These are phyloP conservation scores for Sphagnum magellanicum DNA, from an alignment of 228 moss, liverwort and hornwort genomes.

Conservation along the genomic window DNA sequence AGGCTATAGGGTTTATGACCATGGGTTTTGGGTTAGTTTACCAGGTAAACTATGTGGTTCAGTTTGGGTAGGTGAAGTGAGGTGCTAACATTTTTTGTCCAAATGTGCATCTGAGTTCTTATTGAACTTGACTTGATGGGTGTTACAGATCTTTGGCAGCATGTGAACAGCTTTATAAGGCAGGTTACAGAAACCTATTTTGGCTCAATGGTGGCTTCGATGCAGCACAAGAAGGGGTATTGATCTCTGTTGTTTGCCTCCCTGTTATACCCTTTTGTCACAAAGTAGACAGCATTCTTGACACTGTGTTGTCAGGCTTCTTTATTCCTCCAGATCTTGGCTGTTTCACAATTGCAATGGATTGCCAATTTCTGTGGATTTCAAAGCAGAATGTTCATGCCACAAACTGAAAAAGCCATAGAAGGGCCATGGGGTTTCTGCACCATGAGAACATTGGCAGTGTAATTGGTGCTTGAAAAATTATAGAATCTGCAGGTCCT, in stretches of 20 bases:
- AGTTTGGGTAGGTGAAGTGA: too few species aligned
- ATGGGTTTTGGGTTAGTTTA: too few species aligned
- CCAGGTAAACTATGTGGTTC: too few species aligned
- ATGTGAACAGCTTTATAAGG: constrained; percentile 93
- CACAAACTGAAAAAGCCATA: too few species aligned
- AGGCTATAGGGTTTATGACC: too few species aligned
- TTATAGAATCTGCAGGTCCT: too few species aligned
- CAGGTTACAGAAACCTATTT: constrained; percentile 87
- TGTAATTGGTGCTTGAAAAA: too few species aligned
- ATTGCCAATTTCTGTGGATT: neutral
- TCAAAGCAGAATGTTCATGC: neutral
- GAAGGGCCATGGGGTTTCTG: too few species aligned
- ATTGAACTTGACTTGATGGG: neutral
- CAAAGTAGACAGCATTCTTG: too few species aligned
- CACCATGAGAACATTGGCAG: too few species aligned
- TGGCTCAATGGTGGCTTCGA: constrained; percentile 95
- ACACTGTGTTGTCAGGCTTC: too few species aligned
- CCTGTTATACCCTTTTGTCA: neutral
- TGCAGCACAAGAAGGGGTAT: constrained; percentile 78
- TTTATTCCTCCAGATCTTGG: neutral
- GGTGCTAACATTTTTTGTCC: too few species aligned
- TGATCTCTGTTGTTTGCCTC: neutral
- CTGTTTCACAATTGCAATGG: neutral
- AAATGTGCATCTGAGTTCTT: neutral
- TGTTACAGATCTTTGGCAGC: constrained; percentile 74